These are phyloP conservation scores for Nicotiana obtusifolia DNA, from an alignment of 257 asterid genomes.

Conservation along the genomic window DNA sequence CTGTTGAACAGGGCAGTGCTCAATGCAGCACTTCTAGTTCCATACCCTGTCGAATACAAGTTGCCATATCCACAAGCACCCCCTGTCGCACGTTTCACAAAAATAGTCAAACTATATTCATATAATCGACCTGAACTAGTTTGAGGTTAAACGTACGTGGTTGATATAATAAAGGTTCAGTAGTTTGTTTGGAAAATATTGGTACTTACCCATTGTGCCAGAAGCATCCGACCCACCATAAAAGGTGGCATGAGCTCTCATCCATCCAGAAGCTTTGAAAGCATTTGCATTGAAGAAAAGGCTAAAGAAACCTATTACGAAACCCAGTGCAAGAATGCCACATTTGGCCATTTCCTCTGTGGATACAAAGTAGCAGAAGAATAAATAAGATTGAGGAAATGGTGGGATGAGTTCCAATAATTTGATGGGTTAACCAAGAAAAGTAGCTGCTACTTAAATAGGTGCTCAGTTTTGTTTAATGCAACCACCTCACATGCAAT, in stretches of 20 bases:
- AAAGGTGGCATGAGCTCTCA: constrained; percentile 37
- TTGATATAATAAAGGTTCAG: no score
- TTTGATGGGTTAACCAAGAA: background rate
- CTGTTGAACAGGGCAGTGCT: constrained; percentile 37
- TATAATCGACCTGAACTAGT: no score
- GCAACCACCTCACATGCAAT: constrained; percentile 36
- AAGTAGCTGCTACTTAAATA: constrained; percentile 13
- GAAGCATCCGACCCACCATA: constrained; percentile 42
- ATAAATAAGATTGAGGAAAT: constrained; percentile 5
- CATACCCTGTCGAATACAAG: constrained; percentile 27
- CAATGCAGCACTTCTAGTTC: constrained; percentile 36
- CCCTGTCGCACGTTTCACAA: constrained; percentile 10
- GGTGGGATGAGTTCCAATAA: background rate
- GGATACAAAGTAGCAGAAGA: background rate
- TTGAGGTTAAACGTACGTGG: no score
- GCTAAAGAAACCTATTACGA: constrained; percentile 7
- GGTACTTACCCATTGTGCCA: constrained; percentile 39
- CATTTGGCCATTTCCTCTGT: constrained; percentile 1
- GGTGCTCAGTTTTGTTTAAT: background rate
- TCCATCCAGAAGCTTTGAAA: constrained; percentile 32
- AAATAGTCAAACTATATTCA: no score
- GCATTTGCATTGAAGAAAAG: constrained; percentile 21
- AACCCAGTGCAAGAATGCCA: constrained; percentile 8
- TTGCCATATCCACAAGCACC: background rate
- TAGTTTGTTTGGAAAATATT: no score